These are phyloP conservation scores for Capsicum pubescens DNA, from an alignment of 257 asterid genomes.

Conservation along the genomic window DNA sequence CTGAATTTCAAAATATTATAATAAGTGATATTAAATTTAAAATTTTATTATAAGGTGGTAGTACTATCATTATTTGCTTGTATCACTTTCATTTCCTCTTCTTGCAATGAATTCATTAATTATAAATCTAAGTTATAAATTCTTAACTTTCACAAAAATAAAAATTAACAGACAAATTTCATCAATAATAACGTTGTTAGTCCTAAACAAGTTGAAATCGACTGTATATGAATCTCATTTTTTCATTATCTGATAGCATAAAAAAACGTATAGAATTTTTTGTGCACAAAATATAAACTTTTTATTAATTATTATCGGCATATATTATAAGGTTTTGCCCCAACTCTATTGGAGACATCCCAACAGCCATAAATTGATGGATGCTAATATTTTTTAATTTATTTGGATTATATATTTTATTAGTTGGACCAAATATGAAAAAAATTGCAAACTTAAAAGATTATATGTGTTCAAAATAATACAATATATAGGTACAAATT, in stretches of 20 bases:
- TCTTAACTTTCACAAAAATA: not conserved
- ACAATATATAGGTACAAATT: too few species aligned
- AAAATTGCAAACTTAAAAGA: not conserved
- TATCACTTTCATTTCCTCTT: not conserved
- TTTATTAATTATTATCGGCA: not conserved
- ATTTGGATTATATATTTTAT: not conserved
- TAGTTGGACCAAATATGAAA: not conserved
- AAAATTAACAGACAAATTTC: not conserved
- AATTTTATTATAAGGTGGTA: not conserved
- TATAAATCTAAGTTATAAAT: not conserved
- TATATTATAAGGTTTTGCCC: not conserved
- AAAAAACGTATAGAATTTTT: too few species aligned
- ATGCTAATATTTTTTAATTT: not conserved
- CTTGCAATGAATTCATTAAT: conserved; percentile 5
- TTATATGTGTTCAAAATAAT: too few species aligned
- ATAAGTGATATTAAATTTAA: too few species aligned
- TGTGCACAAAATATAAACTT: not conserved
- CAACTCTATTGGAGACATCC: conserved; percentile 15
- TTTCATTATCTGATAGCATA: not conserved
- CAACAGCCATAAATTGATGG: not conserved
- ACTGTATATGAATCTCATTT: too few species aligned
- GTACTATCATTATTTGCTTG: not conserved
- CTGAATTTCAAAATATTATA: not conserved
- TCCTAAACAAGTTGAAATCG: too few species aligned
- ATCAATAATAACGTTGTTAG: not conserved